Base-by-base conservation (phyloP, 257 asterid genomes). In the Sherardia arvensis region DNA sequence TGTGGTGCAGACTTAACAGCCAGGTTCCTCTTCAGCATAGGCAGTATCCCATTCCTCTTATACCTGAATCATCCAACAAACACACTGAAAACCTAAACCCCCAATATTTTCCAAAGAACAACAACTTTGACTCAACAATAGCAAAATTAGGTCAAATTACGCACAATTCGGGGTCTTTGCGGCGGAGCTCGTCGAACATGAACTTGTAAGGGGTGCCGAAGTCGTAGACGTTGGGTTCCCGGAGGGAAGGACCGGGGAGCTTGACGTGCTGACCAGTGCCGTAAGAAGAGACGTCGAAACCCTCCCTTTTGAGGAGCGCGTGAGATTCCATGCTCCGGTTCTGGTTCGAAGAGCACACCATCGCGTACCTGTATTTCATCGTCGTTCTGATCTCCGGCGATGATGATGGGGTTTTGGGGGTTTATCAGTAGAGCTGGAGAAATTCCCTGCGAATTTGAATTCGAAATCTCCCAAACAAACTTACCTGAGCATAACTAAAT, bases 311-410 rank as follows among this genome's bases (percentile, higher is more conserved):
- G 65, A 93, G 83, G 60, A 90, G 73, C 21, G 72, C 82, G 79
- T 93, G 99, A 23, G 99, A 87, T 77, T 93, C 99, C 99, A 93
- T 93, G 80, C 99, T 93, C 68, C 99, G 83, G 47, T 93, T 93
- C 90, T 93, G 99, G 54, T 93, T 93, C 71, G 97, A 93, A 25
- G 99, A 93, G 56, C 99, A 93, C 56, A 90, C 99, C 99, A 90
- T 90, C 15, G 97, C 99, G 76, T 84, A 76, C 53, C 99, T 83
- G 65, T 83, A 86, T 76, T 83, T 87, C 99, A 87, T 93, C 65
- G 5, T 36, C 14, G 12, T 59, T 43, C 21, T 20, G 51, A 43
- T 43, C 20, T 43, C 51, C 51, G 51, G 51, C n/a, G 51, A 43
- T 4, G 51, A 15, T 3, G 21, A 15, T 14, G 51, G 51, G 51